Base-by-base conservation (phyloP, 352 stramenopile species). In the Ophiocytium majus region DNA sequence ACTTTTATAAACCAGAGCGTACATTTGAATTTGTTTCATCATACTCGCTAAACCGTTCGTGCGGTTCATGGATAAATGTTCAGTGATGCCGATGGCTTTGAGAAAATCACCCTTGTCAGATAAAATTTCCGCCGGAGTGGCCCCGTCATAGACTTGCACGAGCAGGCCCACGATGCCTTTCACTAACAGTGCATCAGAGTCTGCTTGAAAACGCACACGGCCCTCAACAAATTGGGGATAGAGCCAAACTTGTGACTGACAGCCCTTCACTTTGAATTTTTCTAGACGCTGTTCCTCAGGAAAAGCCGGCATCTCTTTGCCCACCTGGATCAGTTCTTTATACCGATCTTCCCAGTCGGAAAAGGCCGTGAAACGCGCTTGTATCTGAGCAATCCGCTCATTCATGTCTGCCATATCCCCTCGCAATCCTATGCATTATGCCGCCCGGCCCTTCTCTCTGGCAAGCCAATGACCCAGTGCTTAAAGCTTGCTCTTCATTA, bases 1-100 rank as follows among this genome's bases (percentile, higher is more conserved):
- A 23, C 19, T 23, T 71, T 71, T 23, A 71, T 23, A 71, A 71
- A 71, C 57, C 23, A 71, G 57, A 71, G 57, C 57, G 57, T 71
- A 71, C 57, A 71, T 71, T 28, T 71, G 57, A 28, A 71, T 71
- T 71, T 71, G 57, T 71, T 71, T 71, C 57, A 71, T 71, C 57
- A 71, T 71, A 28, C 57, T 71, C 57, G 57, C 57, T 28, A 71
- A 71, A 23, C 57, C 57, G 57, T 71, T 71, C 57, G 57, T 23
- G 57, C 57, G 57, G 28, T 71, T 71, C 57, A 71, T 71, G 19
- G 57, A 71, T 23, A 71, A 28, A 71, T 71, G 57, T 28, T 71
- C 57, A 28, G 57, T 71, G 57, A 71, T 71, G 23, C 57, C 57
- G 57, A 71, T 28, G 23, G 23, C 57, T 71, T 71, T 71, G 23